Percentiles rank a stretch among this genome's conserved stretches.
phyloP scores from a whole-genome alignment of 805 yeast species.

The Pichia scutulata region DNA sequence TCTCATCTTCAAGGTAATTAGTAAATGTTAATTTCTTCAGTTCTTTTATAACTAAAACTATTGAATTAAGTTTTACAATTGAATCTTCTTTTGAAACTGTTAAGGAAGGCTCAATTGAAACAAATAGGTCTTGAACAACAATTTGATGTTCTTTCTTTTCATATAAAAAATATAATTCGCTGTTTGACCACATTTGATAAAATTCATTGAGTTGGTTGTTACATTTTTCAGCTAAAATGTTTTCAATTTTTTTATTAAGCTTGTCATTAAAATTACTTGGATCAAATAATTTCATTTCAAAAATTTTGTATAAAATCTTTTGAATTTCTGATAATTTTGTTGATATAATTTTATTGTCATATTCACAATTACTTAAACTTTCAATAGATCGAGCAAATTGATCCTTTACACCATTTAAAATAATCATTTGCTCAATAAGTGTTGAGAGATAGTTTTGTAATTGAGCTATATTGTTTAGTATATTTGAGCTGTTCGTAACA shows the following conservation, averaged over 20 bases:
- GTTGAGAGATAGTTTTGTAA: neutral
- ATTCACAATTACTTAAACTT: slow-evolving; percentile 24
- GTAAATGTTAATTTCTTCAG: slow-evolving; percentile 23
- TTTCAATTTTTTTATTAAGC: slow-evolving; percentile 29
- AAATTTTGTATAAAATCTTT: slow-evolving; percentile 26
- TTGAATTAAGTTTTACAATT: slow-evolving; percentile 21
- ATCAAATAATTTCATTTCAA: slow-evolving; percentile 31
- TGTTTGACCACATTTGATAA: slow-evolving; percentile 14
- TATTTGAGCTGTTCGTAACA: neutral
- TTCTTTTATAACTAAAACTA: slow-evolving; percentile 15
- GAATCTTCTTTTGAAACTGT: slow-evolving; percentile 29
- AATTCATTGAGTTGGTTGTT: slow-evolving; percentile 7
- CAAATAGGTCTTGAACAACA: slow-evolving; percentile 29
- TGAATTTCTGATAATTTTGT: slow-evolving; percentile 28
- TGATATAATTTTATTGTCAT: slow-evolving; percentile 14
- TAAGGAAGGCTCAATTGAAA: slow-evolving; percentile 35
- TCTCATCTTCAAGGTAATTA: slow-evolving; percentile 9
- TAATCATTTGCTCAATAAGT: neutral
- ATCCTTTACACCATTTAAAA: neutral
- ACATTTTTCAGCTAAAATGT: slow-evolving; percentile 26
- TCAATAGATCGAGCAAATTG: neutral
- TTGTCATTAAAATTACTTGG: slow-evolving; percentile 25
- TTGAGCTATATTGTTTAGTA: neutral
- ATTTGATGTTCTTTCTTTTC: slow-evolving; percentile 27
- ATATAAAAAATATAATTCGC: slow-evolving; percentile 11